Percentiles rank a stretch among this genome's conserved stretches.
Conservation (phyloP, 2,329 filamentous ascomycete genomes). For the Phialemoniopsis sp. region DNA sequence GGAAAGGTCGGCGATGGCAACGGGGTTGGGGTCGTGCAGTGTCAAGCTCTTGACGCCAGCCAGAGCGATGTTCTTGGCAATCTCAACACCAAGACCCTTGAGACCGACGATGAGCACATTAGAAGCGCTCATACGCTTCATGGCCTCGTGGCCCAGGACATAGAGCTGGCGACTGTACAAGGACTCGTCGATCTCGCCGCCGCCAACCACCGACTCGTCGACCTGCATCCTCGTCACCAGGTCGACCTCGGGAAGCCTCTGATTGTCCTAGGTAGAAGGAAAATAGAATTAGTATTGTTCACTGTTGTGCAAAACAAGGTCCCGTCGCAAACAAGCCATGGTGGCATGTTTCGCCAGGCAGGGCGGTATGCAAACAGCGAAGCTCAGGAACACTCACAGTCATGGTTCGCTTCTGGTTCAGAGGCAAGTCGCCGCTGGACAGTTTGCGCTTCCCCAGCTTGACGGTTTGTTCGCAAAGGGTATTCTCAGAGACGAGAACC, state of each 20-base stretch:
- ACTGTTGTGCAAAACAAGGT: too few relatives aligned
- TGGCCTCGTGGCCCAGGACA: slow-evolving; percentile 72
- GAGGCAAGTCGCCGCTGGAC: slow-evolving; percentile 54
- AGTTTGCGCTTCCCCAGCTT: slow-evolving; percentile 67
- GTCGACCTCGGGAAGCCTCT: slow-evolving; percentile 54
- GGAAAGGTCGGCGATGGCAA: slow-evolving; percentile 83
- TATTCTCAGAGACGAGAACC: too few relatives aligned
- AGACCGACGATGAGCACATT: slow-evolving; percentile 90
- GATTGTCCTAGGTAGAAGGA: slow-evolving; percentile 30
- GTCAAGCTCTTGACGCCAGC: slow-evolving; percentile 97
- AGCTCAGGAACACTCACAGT: slow-evolving; percentile 47
- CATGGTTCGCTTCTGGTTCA: slow-evolving; percentile 57
- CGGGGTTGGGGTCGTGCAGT: slow-evolving; percentile 83
- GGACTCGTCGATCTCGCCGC: slow-evolving; percentile 65
- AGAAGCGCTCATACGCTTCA: slow-evolving; percentile 98
- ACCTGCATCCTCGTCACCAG: slow-evolving; percentile 63
- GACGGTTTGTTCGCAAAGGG: slow-evolving; percentile 18
- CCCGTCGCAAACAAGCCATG: too few relatives aligned
- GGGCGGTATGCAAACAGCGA: too few relatives aligned
- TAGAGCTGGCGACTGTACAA: slow-evolving; percentile 73
- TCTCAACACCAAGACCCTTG: slow-evolving; percentile 93
- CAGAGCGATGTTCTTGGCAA: slow-evolving; percentile 97
- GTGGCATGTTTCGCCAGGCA: too few relatives aligned
- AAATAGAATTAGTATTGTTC: neutral
- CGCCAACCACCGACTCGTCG: slow-evolving; percentile 52